Percentiles rank a stretch among this genome's conserved stretches.
These are phyloP conservation scores for Ganoderma meredithae DNA, from an alignment of 1,284 basidiomycete species.

Conservation along the genomic window DNA sequence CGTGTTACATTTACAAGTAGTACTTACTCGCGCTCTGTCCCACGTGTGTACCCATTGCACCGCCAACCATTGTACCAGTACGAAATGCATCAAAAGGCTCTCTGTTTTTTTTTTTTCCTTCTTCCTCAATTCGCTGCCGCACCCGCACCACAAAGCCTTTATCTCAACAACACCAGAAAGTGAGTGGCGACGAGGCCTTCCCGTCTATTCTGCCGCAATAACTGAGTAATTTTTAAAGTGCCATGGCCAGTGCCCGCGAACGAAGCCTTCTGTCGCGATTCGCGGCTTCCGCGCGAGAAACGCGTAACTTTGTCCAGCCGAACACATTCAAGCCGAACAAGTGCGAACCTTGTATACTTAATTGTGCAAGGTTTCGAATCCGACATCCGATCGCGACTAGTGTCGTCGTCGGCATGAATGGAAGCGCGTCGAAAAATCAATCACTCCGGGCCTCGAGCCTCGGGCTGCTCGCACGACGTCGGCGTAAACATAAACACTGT, in stretches of 20 bases:
- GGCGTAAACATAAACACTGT: neutral
- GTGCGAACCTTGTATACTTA: neutral
- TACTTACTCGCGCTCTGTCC: conserved; percentile 6
- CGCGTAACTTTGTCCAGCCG: neutral
- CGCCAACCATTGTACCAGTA: conserved; percentile 36
- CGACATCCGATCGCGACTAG: neutral
- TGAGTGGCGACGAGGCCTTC: too few species aligned
- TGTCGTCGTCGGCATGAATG: neutral
- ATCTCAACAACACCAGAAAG: neutral
- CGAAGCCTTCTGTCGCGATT: neutral
- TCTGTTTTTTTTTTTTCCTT: neutral
- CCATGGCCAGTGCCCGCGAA: neutral
- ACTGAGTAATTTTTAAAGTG: too few species aligned
- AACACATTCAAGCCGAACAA: neutral
- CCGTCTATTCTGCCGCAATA: too few species aligned
- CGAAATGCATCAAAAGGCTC: conserved; percentile 23
- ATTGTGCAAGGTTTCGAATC: neutral
- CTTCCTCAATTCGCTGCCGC: neutral
- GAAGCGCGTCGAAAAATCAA: neutral
- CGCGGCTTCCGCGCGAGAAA: neutral
- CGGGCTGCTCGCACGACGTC: neutral
- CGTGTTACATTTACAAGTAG: neutral
- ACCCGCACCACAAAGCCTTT: neutral
- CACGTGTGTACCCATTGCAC: conserved; percentile 19
- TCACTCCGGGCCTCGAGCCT: neutral